phyloP scores from a whole-genome alignment of 169 alveolate species.

The Hammondia hammondi region DNA sequence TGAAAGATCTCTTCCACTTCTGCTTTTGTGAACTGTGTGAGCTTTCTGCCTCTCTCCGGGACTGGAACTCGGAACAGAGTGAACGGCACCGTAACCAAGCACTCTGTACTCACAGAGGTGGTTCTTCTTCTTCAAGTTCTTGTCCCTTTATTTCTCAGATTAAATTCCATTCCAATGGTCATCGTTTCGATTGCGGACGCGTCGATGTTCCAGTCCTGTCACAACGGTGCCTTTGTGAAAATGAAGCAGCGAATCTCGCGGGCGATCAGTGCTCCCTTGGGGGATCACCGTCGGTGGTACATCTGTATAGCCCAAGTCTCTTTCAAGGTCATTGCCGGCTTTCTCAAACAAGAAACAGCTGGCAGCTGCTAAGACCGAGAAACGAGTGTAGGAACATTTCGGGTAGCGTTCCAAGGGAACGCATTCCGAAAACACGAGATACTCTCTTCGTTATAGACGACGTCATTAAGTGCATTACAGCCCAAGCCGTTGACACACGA shows the following conservation, averaged over 20 bases:
- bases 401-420: neutral
- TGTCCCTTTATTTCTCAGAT: neutral
- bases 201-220: neutral
- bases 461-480: neutral
- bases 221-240: neutral
- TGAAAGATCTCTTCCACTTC: neutral
- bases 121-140: neutral
- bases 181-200: neutral
- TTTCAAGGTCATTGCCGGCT: neutral
- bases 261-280: neutral
- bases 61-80: neutral
- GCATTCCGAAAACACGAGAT: neutral
- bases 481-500: conserved; percentile 8
- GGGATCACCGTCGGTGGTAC: neutral
- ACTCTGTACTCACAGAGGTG: neutral
- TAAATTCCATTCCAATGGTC: neutral
- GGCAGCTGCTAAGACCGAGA: neutral
- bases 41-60: neutral
- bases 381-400: neutral
- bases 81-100: neutral
- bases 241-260: neutral
- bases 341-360: neutral
- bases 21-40: neutral
- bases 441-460: neutral
- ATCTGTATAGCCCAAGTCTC: neutral